Percentiles rank a stretch among this genome's conserved stretches.
Conservation (phyloP, 768 basidiomycete genomes). For the Trametes elegans region DNA sequence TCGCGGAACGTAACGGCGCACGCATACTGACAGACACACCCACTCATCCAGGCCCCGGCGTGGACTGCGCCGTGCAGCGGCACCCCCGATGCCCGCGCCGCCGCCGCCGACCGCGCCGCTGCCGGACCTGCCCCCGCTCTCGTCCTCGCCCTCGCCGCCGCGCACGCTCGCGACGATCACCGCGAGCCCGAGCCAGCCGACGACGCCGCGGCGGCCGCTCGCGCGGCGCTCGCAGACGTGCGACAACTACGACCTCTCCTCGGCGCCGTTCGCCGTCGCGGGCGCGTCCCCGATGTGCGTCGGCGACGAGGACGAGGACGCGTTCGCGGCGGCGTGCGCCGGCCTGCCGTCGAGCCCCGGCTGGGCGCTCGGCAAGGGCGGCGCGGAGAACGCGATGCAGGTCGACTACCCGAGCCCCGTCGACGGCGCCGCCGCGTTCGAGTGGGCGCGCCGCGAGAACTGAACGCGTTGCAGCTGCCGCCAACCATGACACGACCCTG, state of each 20-base stretch:
- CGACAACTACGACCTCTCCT: slow-evolving; percentile 16
- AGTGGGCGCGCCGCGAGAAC: slow-evolving; percentile 1
- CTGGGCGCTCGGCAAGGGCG: slow-evolving; percentile 4
- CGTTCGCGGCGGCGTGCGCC: slow-evolving; percentile 4
- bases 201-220: slow-evolving; percentile 17
- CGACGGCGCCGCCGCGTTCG: slow-evolving; percentile 16
- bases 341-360: slow-evolving; percentile 11
- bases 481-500: no score
- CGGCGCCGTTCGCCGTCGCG: slow-evolving; percentile 10
- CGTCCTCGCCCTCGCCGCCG: not conserved
- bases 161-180: slow-evolving; percentile 8
- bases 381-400: slow-evolving; percentile 8
- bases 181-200: slow-evolving; percentile 2
- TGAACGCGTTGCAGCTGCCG: not conserved
- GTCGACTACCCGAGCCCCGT: slow-evolving; percentile 26
- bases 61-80: slow-evolving; percentile 14
- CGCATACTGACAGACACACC: not conserved
- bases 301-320: slow-evolving; percentile 12
- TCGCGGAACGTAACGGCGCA: no score
- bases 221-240: slow-evolving; percentile 20
- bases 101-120: slow-evolving; percentile 23
- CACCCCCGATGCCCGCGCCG: slow-evolving; percentile 18
- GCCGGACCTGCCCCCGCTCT: slow-evolving; percentile 14
- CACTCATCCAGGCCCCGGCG: slow-evolving; percentile 9
- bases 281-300: slow-evolving; percentile 8